Evolutionary conservation across 208 protist species (phyloP).

Genomic region (Trypanosoma grayi): DNA sequence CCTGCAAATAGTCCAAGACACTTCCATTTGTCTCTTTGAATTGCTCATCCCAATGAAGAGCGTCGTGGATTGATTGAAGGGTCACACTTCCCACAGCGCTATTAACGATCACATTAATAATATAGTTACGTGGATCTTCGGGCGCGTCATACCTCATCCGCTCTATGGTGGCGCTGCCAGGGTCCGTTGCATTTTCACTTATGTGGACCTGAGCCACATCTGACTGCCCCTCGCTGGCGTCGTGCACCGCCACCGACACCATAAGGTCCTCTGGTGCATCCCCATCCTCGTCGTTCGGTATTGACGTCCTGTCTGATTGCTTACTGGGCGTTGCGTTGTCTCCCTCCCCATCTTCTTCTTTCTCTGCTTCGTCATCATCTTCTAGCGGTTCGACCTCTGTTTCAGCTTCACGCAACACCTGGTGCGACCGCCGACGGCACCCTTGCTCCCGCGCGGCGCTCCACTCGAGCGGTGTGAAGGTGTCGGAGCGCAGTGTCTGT

Average conservation of each 20-base stretch:
- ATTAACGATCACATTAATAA: conserved; percentile 58
- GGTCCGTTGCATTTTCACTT: background rate
- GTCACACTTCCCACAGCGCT: conserved; percentile 45
- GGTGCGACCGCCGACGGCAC: background rate
- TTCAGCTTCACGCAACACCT: background rate
- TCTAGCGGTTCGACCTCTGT: no score
- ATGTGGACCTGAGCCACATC: background rate
- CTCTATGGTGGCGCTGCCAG: background rate
- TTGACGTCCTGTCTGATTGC: no score
- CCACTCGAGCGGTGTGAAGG: background rate
- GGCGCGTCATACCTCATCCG: conserved; percentile 30
- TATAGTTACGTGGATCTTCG: conserved; percentile 49
- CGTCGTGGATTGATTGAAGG: conserved; percentile 38
- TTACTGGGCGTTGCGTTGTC: no score
- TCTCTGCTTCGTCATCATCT: no score
- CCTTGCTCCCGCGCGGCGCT: background rate
- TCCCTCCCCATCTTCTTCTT: background rate
- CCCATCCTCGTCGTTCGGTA: background rate
- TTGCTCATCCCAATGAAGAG: conserved; percentile 41
- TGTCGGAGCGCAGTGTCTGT: background rate
- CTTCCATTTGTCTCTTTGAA: conserved; percentile 49
- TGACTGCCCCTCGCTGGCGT: background rate
- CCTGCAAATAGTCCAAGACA: conserved; percentile 62
- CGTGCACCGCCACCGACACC: background rate
- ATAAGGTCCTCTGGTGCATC: background rate